Percentiles rank a stretch among this genome's conserved stretches.
These are phyloP conservation scores for Protomyces gravidus DNA, from an alignment of 1,139 yeast genomes.

Conservation along the genomic window DNA sequence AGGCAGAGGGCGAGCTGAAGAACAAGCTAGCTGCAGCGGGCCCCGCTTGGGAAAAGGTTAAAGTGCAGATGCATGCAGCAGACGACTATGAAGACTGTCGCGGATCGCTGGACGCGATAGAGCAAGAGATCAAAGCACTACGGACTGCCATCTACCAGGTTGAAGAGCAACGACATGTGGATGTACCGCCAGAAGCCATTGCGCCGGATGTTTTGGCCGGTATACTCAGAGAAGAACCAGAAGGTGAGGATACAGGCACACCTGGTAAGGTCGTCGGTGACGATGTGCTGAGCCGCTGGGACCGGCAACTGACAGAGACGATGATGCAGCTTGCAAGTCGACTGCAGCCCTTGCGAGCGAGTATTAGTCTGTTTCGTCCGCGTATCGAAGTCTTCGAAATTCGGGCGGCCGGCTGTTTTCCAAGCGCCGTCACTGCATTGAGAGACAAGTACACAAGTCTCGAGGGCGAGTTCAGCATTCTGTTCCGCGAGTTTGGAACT, in stretches of 20 bases:
- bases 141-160: slow-evolving; percentile 10
- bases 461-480: neutral
- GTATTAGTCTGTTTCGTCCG: slow-evolving; percentile 13
- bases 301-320: slow-evolving; percentile 16
- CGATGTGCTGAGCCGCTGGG: slow-evolving; percentile 23
- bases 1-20: neutral
- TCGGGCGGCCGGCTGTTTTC: slow-evolving; percentile 12
- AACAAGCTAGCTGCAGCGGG: neutral
- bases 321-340: slow-evolving; percentile 6
- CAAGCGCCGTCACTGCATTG: slow-evolving; percentile 6
- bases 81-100: slow-evolving; percentile 20
- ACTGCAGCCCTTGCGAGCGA: slow-evolving; percentile 16
- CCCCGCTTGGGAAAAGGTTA: neutral
- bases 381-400: slow-evolving; percentile 9
- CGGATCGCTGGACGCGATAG: slow-evolving; percentile 10
- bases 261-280: slow-evolving; percentile 16
- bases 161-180: slow-evolving; percentile 20
- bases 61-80: slow-evolving; percentile 3
- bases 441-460: neutral
- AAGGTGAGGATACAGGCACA: slow-evolving; percentile 27
- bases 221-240: slow-evolving; percentile 18
- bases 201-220: slow-evolving; percentile 19
- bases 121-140: slow-evolving; percentile 8
- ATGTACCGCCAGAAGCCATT: slow-evolving; percentile 2
- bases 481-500: neutral